phyloP scores from a whole-genome alignment of 1,284 basidiomycete genomes.

The Ceratobasidium sp. region DNA sequence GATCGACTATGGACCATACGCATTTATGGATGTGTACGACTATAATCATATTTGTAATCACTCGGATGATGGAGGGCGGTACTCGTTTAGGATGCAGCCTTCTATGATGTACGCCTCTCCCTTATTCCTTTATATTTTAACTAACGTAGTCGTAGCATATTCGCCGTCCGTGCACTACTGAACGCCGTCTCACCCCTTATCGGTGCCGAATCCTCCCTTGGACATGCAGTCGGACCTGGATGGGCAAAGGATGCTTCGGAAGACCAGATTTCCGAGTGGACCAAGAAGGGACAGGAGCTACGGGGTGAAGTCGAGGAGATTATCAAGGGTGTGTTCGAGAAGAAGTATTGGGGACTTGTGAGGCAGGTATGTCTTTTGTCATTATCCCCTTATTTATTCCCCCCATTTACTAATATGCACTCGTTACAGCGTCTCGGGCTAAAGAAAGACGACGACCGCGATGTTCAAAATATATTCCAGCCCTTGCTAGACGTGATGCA shows the following conservation, averaged over 20 bases:
- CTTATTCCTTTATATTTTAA: constrained; percentile 19
- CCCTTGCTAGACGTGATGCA: constrained; percentile 75
- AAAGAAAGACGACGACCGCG: constrained; percentile 57
- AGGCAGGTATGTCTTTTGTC: constrained; percentile 64
- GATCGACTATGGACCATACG: constrained; percentile 94
- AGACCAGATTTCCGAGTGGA: constrained; percentile 69
- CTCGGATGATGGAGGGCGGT: constrained; percentile 84
- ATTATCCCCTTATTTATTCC: neutral
- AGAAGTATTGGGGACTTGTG: constrained; percentile 70
- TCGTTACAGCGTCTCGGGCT: constrained; percentile 75
- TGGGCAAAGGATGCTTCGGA: constrained; percentile 67
- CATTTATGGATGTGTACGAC: constrained; percentile 94
- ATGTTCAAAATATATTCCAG: constrained; percentile 65
- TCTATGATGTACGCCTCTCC: constrained; percentile 59
- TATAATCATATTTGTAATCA: constrained; percentile 91
- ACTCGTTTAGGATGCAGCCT: constrained; percentile 77
- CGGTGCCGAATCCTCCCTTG: constrained; percentile 71
- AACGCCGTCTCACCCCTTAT: constrained; percentile 79
- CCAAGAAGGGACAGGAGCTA: constrained; percentile 58
- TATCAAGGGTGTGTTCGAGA: constrained; percentile 61
- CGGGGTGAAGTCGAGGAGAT: constrained; percentile 65
- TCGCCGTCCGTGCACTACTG: constrained; percentile 77
- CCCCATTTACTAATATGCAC: neutral
- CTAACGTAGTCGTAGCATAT: constrained; percentile 57
- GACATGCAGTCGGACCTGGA: constrained; percentile 60